phyloP scores from a whole-genome alignment of 2,329 filamentous ascomycete genomes.

The Venturia effusa region DNA sequence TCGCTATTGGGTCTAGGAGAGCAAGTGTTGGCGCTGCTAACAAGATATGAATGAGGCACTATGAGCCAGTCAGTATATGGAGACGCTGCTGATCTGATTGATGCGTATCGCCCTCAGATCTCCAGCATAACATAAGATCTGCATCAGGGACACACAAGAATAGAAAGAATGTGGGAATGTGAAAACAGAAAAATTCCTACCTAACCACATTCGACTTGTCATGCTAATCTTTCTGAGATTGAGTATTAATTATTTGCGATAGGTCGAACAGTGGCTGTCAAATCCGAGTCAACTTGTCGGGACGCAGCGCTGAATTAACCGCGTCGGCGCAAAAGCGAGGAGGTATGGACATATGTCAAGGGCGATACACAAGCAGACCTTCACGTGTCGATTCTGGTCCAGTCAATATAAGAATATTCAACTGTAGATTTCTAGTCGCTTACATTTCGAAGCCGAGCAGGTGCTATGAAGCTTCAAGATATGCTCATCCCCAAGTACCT shows the following conservation, averaged over 20 bases:
- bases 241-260: too few relatives aligned
- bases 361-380: not conserved
- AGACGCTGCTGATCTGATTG: not conserved
- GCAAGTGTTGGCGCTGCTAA: not conserved
- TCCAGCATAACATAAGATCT: too few relatives aligned
- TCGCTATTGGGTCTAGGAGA: not conserved
- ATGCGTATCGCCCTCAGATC: not conserved
- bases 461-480: not conserved
- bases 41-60: not conserved
- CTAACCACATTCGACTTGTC: not conserved
- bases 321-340: too few relatives aligned
- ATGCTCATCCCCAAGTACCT: slow-evolving; percentile 75
- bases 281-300: too few relatives aligned
- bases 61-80: not conserved
- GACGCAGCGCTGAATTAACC: too few relatives aligned
- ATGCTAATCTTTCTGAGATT: too few relatives aligned
- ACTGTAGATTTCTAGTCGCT: not conserved
- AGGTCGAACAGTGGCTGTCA: too few relatives aligned
- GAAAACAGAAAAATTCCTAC: too few relatives aligned
- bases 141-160: too few relatives aligned
- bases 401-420: not conserved
- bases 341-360: not conserved
- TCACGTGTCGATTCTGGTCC: not conserved
- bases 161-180: too few relatives aligned
- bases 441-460: not conserved